Conservation (phyloP, 1,139 yeast species). For the Geotrichum aggregatum region DNA sequence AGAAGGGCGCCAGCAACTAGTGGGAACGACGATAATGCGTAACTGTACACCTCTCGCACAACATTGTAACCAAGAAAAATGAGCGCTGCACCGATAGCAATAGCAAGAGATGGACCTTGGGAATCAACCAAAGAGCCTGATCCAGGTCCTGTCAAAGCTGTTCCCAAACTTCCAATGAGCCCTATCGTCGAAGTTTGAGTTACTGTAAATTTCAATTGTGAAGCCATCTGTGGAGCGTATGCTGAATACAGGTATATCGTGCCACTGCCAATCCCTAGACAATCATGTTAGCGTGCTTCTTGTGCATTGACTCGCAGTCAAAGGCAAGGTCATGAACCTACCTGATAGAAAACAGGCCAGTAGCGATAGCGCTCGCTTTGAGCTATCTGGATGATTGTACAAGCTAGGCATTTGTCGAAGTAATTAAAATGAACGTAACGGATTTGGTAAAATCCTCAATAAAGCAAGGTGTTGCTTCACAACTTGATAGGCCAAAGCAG, state of each 20-base stretch:
- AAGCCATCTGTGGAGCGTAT: constrained; percentile 62
- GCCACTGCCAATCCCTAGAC: constrained; percentile 41
- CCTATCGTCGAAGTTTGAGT: constrained; percentile 56
- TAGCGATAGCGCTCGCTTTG: constrained; percentile 26
- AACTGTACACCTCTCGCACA: constrained; percentile 30
- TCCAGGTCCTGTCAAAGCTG: constrained; percentile 56
- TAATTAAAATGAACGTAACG: too few relatives aligned
- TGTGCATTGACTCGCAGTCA: too few relatives aligned
- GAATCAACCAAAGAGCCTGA: constrained; percentile 60
- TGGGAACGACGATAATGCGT: constrained; percentile 27
- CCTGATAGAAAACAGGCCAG: constrained; percentile 35
- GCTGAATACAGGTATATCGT: constrained; percentile 61
- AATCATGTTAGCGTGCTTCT: background rate
- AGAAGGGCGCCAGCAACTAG: constrained; percentile 34
- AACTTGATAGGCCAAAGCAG: too few relatives aligned
- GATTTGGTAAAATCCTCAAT: too few relatives aligned
- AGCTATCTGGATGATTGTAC: background rate
- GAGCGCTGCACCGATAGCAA: constrained; percentile 33
- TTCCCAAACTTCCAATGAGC: constrained; percentile 56
- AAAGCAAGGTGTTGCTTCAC: too few relatives aligned
- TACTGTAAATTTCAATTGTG: constrained; percentile 49
- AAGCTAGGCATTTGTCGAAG: too few relatives aligned
- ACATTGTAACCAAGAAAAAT: constrained; percentile 36
- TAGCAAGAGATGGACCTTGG: constrained; percentile 47
- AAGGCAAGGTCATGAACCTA: constrained; percentile 14